Evolutionary conservation across 1,139 yeast species (phyloP), one percentile per base, ranked within the genome.

Genomic region (Yamadazyma blattariae): DNA sequence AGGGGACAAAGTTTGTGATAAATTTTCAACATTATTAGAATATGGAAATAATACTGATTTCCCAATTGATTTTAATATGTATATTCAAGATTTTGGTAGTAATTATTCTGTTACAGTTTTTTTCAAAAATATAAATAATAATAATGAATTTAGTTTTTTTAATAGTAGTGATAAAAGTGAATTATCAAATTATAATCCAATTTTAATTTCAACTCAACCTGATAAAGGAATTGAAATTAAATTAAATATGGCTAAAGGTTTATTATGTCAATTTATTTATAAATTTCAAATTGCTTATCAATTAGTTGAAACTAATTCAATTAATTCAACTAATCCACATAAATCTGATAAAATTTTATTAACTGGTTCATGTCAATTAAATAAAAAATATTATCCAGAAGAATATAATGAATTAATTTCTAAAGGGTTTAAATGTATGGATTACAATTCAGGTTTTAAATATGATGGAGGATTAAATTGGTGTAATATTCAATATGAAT

Each of bases 401-500:
- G 47, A 36, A 19, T 41, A 48, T 32, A 25, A 38, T 18, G 22
- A 33, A 7, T 44, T 47, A 27, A 26, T 48, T 18, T 30, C 22
- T 15, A 11, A 31, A 12, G 37, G 55, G 2, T 52, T 38, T 38
- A 46, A 50, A 40, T 52, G 56, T 38, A 48, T 47, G 11, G 54
- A 51, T 33, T 52, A 51, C 38, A 52, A 51, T 34, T 45, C 52
- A 13, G 55, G 50, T 2, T 51, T 41, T 37, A 43, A 46, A 30
- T 47, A 41, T 32, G 53, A 50, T 29, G 55, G 52, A 17, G 54
- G 54, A 16, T 41, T 39, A 34, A 52, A 50, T 42, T 50, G 55
- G 54, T 51, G 56, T 35, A 29, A 43, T 35, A 34, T 44, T 35
- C 46, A 47, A 36, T 50, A 51, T 32, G 50, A 46, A 22, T 25